Base-by-base conservation (phyloP, 2,329 filamentous ascomycete genomes). In the Fusarium sp. region DNA sequence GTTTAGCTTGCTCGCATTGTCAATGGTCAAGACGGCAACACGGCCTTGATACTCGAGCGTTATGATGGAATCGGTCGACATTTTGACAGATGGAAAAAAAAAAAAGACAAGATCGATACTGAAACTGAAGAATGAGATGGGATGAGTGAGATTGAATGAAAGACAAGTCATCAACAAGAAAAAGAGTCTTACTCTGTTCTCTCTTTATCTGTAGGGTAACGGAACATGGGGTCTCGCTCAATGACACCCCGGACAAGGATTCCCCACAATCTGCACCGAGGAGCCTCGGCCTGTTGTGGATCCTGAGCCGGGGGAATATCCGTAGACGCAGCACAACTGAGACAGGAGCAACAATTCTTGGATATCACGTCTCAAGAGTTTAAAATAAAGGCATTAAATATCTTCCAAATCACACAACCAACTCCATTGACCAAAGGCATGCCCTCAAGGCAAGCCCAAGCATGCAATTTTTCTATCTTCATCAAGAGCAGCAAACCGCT, bases 1-100 rank as follows among this genome's bases (percentile, higher is more conserved):
- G 82, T 97, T 97, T 82, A 98, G 94, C 85, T 98, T 98, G 81
- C 91, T 90, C 64, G 92, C 90, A 61, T 94, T 93, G 84, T 95
- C 92, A 80, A 99, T 92, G 20, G 94, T 98, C 82, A 99, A 92
- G 80, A 95, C 90, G 79, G 96, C 85, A 17, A 85, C 79, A 72
- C 84, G 83, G 63, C 82, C 84, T 63, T 79, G 83, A 74, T 84
- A 85, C 69, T 86, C 84, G 68, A 85, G 70, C 10, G 69, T 76
- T 73, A 85, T 80, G 74, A 82, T 77, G 35, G 79, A 72, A 25
- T 76, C 58, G 38, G 69, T 63, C 6, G 72, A 63, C 75, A 78
- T 78, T 3, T 25, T 57, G 65, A 27, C 8, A 9, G 15, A 12
- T 35, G 32, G 20, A 20, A 38, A n/a, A 15, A 20, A 20, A 27